Evolutionary conservation across 257 asterid genomes (phyloP).

Genomic region (Solanum okadae): DNA sequence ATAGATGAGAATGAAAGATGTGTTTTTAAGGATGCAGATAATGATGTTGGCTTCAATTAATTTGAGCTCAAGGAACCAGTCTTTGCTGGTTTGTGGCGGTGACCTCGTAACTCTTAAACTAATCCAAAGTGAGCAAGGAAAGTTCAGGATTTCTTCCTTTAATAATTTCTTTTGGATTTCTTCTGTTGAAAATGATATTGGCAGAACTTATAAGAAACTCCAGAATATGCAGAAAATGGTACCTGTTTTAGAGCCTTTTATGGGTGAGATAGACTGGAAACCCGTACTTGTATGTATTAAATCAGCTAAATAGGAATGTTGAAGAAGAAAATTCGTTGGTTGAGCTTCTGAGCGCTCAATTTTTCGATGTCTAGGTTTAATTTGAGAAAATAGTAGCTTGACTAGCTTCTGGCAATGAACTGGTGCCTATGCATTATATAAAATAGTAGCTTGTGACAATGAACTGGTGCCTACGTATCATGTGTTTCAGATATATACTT

Average conservation of each 20-base stretch:
- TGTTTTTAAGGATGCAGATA: neutral
- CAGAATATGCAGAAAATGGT: neutral
- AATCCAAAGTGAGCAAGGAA: neutral
- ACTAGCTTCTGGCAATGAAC: neutral
- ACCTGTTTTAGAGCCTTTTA: neutral
- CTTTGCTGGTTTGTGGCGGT: neutral
- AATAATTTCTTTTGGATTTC: neutral
- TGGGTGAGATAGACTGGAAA: neutral
- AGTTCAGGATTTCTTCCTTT: neutral
- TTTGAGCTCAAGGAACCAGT: neutral
- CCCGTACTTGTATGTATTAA: neutral
- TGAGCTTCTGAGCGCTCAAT: neutral
- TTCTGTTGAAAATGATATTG: neutral
- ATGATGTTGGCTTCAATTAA: neutral
- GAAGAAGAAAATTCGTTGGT: neutral
- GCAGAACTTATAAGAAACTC: neutral
- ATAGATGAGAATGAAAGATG: neutral
- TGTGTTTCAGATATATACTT: neutral
- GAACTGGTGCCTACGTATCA: neutral
- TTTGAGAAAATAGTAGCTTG: neutral
- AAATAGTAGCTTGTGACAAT: neutral
- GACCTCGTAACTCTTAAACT: neutral
- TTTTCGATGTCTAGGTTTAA: neutral
- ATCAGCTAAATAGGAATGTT: neutral
- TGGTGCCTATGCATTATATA: neutral